Conservation (phyloP, 495 filamentous ascomycete species). For the Hypoxylon trugodes region DNA sequence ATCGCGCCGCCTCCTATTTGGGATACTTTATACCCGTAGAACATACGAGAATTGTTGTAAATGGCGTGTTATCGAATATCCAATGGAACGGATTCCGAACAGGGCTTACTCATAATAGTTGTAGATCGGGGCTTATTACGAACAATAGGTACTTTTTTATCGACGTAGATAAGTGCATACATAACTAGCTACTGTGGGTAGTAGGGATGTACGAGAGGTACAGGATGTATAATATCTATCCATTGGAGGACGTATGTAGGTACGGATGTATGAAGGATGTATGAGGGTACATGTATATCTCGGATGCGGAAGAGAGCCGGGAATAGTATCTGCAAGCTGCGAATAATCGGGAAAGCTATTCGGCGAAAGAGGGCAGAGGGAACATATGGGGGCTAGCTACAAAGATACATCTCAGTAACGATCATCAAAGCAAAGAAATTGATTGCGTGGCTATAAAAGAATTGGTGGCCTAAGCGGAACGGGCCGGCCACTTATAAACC, state of each 20-base stretch:
- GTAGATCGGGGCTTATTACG: too few relatives aligned
- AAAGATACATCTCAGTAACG: constrained; percentile 5
- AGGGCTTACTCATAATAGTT: constrained; percentile 6
- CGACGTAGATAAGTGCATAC: too few relatives aligned
- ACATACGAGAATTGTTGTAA: constrained; percentile 34
- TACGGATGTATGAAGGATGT: too few relatives aligned
- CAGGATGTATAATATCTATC: too few relatives aligned
- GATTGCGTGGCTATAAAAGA: constrained; percentile 37
- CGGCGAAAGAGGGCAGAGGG: constrained; percentile 18
- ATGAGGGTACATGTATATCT: background rate
- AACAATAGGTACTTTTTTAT: too few relatives aligned
- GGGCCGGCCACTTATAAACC: constrained; percentile 15
- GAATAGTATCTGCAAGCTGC: constrained; percentile 19
- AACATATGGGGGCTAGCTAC: background rate
- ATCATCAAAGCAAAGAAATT: constrained; percentile 26
- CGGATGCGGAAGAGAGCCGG: constrained; percentile 24
- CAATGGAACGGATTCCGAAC: constrained; percentile 21
- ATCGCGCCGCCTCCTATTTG: constrained; percentile 27
- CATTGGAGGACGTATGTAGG: too few relatives aligned
- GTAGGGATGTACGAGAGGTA: too few relatives aligned
- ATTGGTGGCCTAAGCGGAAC: constrained; percentile 25
- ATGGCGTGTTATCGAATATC: constrained; percentile 30
- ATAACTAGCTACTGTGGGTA: too few relatives aligned
- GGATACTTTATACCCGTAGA: constrained; percentile 27
- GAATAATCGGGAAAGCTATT: constrained; percentile 26